Percentiles rank a stretch among this genome's conserved stretches.
Conservation (phyloP, 352 stramenopile genomes). For the Phytophthora agathidicida region DNA sequence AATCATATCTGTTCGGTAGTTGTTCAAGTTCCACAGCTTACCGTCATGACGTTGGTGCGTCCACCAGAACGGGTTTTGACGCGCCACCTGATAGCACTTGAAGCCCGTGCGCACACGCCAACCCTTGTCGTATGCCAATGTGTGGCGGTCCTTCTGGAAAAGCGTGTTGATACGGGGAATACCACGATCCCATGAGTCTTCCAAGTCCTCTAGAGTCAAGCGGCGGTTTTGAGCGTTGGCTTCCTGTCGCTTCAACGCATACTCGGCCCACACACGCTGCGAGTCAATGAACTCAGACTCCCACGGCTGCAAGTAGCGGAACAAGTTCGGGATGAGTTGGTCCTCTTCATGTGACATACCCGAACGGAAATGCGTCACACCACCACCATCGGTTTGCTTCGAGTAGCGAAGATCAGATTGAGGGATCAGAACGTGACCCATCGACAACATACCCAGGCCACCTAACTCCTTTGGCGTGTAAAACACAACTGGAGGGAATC, state of each 20-base stretch:
- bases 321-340: constrained; percentile 99
- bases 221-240: constrained; percentile 98
- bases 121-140: constrained; percentile 99
- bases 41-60: constrained; percentile 98
- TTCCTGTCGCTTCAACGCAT: constrained; percentile 99
- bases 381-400: constrained; percentile 98
- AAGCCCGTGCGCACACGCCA: constrained; percentile 99
- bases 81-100: constrained; percentile 98
- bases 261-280: constrained; percentile 99
- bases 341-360: constrained; percentile 98
- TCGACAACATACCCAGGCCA: constrained; percentile 99
- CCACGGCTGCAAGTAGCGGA: constrained; percentile 98
- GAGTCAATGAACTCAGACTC: constrained; percentile 99
- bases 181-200: constrained; percentile 99
- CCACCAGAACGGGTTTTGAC: constrained; percentile 99
- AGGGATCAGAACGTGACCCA: constrained; percentile 99
- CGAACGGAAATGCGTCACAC: constrained; percentile 99
- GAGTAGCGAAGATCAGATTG: constrained; percentile 99
- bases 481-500: constrained; percentile 99
- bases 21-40: constrained; percentile 99
- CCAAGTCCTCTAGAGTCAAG: constrained; percentile 98
- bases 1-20: constrained; percentile 99
- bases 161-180: constrained; percentile 97
- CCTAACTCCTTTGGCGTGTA: constrained; percentile 99
- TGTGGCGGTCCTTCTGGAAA: constrained; percentile 99